Base-by-base conservation (phyloP, 352 stramenopile species). In the Pythium rishiriense region DNA sequence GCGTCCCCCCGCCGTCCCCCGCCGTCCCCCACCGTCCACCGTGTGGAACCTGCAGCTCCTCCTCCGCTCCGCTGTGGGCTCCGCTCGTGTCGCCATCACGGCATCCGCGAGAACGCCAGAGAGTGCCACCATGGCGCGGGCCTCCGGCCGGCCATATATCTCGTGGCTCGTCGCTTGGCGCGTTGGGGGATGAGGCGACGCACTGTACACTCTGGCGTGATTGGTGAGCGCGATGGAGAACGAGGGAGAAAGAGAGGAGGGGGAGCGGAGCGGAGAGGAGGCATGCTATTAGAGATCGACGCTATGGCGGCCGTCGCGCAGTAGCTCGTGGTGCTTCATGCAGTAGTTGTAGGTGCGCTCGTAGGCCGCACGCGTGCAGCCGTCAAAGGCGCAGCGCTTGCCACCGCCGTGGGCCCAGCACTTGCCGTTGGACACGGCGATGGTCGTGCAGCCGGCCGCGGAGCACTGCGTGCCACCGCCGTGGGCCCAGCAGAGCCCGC, bases 401-500 rank as follows among this genome's bases (percentile, higher is more conserved):
- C 52, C 52, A 21, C 52, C 52, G 22, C 52, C 52, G 52, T 59
- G 52, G 35, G 52, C 52, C 52, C 52, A 59, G 22, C 52, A 59
- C 26, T 63, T 55, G 17, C 71, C 57, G 35, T 75, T 78, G 6
- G 74, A 81, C 19, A 81, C 71, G 11, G 74, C 70, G 24, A 84
- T 61, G 17, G 69, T 84, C 2, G 48, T 48, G 62, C 75, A 84
- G 17, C 58, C 47, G 9, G 9, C 19, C 1, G 42, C 21, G 1
- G 41, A 63, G 57, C 75, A 84, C 48, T 74, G 72, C 24, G 66
- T 81, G 55, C 73, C 76, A 4, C 76, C 76, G 52, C 76, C 73
- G 47, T 84, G 75, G 6, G 72, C 72, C 75, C 75, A 84, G 58
- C 76, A 84, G 31, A 82, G 49, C 11, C 76, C 76, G 17, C 71